Evolutionary conservation across 2,329 filamentous ascomycete species (phyloP).

Genomic region (Diaporthe batatas): DNA sequence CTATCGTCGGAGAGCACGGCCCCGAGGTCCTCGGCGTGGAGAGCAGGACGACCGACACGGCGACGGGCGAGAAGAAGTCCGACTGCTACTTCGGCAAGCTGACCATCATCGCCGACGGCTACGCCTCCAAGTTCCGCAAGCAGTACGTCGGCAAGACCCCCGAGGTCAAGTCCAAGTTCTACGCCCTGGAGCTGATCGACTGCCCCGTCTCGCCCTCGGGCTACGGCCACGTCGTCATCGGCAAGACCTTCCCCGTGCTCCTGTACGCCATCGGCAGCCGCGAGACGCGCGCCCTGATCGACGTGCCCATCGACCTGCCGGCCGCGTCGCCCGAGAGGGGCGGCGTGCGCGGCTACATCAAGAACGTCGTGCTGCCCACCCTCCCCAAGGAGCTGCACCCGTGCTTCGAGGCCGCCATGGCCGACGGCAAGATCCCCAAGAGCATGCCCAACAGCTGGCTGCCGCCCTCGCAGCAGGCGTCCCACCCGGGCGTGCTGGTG

Average conservation of each 20-base stretch:
- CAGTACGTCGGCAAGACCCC: slow-evolving; percentile 77
- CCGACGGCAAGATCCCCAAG: slow-evolving; percentile 79
- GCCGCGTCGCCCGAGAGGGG: slow-evolving; percentile 80
- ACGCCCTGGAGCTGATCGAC: slow-evolving; percentile 92
- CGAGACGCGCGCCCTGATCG: slow-evolving; percentile 91
- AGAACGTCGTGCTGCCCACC: slow-evolving; percentile 79
- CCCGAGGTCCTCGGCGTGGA: slow-evolving; percentile 87
- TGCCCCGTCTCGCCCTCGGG: slow-evolving; percentile 80
- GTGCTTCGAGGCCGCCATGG: slow-evolving; percentile 81
- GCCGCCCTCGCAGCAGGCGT: slow-evolving; percentile 74
- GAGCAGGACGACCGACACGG: slow-evolving; percentile 73
- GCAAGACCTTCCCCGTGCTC: slow-evolving; percentile 80
- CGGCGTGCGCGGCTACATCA: slow-evolving; percentile 87
- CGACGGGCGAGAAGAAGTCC: slow-evolving; percentile 65
- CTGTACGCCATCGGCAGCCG: slow-evolving; percentile 97
- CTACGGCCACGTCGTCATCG: slow-evolving; percentile 91
- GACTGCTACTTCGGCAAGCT: slow-evolving; percentile 91
- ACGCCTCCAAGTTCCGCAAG: slow-evolving; percentile 91
- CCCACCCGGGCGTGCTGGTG: slow-evolving; percentile 79
- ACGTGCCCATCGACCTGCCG: slow-evolving; percentile 83
- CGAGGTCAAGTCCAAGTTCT: slow-evolving; percentile 87
- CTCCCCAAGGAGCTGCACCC: slow-evolving; percentile 80
- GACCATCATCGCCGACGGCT: slow-evolving; percentile 93
- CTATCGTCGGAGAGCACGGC: slow-evolving; percentile 77
- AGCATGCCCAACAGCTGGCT: slow-evolving; percentile 98